Conservation (phyloP, 2,329 filamentous ascomycete genomes). For the Anisogramma anomala region DNA sequence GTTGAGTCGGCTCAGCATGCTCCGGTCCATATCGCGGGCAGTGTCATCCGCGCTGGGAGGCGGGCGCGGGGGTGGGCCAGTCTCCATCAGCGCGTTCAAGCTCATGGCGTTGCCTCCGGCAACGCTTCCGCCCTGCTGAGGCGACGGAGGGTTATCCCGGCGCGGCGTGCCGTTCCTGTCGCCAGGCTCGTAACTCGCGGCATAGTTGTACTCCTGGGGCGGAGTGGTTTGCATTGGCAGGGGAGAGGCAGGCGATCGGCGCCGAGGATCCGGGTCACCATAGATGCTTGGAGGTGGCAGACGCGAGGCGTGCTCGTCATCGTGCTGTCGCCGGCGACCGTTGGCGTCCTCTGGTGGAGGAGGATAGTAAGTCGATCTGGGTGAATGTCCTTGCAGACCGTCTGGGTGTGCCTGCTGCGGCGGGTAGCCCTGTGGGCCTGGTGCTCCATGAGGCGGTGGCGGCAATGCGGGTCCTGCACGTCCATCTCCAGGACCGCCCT, state of each 20-base stretch:
- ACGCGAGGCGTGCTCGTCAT: conserved; percentile 30
- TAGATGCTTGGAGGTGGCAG: conserved; percentile 34
- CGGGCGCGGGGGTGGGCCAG: conserved; percentile 17
- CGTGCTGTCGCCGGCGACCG: conserved; percentile 27
- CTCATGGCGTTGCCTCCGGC: conserved; percentile 33
- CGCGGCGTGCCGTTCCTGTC: conserved; percentile 28
- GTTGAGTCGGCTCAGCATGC: conserved; percentile 43
- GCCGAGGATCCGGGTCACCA: conserved; percentile 38
- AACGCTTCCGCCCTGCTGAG: conserved; percentile 18
- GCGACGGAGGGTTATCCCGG: conserved; percentile 26
- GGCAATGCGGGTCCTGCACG: conserved; percentile 13
- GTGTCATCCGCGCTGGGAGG: conserved; percentile 15
- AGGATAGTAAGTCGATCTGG: conserved; percentile 24
- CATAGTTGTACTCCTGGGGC: conserved; percentile 27
- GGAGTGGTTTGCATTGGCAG: conserved; percentile 38
- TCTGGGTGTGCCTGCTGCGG: conserved; percentile 9
- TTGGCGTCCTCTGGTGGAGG: conserved; percentile 26
- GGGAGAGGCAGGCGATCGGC: conserved; percentile 38
- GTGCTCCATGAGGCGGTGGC: conserved; percentile 10
- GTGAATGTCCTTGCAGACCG: conserved; percentile 23
- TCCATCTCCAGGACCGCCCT: conserved; percentile 7
- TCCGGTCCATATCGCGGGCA: conserved; percentile 42
- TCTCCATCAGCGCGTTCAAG: conserved; percentile 39
- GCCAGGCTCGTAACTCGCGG: conserved; percentile 19
- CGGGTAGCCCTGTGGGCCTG: conserved; percentile 14